Percentiles rank a stretch among this genome's conserved stretches.
Conservation (phyloP, 169 alveolate genomes). For the Plasmodium yoelii region DNA sequence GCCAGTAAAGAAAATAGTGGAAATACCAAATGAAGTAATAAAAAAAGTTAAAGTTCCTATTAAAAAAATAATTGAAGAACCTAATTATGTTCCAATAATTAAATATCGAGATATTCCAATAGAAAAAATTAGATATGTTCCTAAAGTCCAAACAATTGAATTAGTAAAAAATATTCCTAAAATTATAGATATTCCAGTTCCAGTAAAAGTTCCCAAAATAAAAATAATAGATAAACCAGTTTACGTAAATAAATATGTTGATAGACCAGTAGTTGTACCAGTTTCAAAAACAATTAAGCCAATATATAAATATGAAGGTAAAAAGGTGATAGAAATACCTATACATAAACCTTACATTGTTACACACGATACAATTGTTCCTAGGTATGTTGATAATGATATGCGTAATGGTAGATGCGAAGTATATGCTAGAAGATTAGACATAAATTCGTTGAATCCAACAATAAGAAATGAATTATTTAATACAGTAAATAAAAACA, state of each 20-base stretch:
- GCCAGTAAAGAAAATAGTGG: slow-evolving; percentile 82
- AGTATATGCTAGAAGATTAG: slow-evolving; percentile 51
- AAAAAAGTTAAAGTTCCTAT: slow-evolving; percentile 83
- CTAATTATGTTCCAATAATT: slow-evolving; percentile 81
- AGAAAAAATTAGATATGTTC: slow-evolving; percentile 84
- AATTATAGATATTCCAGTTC: slow-evolving; percentile 85
- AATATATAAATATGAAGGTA: slow-evolving; percentile 80
- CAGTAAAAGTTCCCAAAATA: slow-evolving; percentile 82
- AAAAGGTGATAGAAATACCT: slow-evolving; percentile 83
- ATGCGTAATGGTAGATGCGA: slow-evolving; percentile 50
- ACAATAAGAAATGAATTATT: slow-evolving; percentile 38
- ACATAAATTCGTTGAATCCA: slow-evolving; percentile 41
- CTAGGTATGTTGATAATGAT: slow-evolving; percentile 19
- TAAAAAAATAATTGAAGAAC: slow-evolving; percentile 83
- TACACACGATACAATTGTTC: slow-evolving; percentile 81
- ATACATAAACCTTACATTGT: slow-evolving; percentile 85
- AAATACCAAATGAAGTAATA: slow-evolving; percentile 85
- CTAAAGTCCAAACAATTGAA: slow-evolving; percentile 83
- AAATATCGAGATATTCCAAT: slow-evolving; percentile 86
- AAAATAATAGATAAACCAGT: slow-evolving; percentile 84
- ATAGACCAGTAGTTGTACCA: slow-evolving; percentile 85
- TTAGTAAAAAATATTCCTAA: slow-evolving; percentile 81
- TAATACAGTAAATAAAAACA: slow-evolving; percentile 31
- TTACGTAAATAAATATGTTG: slow-evolving; percentile 81
- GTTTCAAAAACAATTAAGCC: slow-evolving; percentile 83